A percentile compares a stretch with the other conserved stretches of the same genome.
These are phyloP conservation scores for Oryza meyeriana DNA, from an alignment of 176 grass and related monocot species.

Conservation along the genomic window DNA sequence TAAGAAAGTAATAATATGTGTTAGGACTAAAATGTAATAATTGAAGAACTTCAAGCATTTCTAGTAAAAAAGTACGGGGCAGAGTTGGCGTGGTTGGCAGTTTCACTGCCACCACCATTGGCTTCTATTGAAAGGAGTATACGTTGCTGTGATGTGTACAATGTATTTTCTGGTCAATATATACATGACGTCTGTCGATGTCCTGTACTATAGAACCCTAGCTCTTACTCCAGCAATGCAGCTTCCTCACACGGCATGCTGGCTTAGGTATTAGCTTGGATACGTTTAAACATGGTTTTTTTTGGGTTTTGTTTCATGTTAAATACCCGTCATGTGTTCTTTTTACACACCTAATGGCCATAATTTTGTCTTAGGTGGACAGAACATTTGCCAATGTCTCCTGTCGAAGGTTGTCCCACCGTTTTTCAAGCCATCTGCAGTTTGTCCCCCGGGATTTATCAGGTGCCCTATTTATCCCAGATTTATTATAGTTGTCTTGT, in stretches of 20 bases:
- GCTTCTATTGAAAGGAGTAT: background rate
- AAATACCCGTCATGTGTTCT: background rate
- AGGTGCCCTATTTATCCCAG: slow-evolving; percentile 41
- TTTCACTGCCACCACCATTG: background rate
- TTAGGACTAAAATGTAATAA: background rate
- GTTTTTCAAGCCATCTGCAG: slow-evolving; percentile 81
- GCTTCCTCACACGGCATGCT: background rate
- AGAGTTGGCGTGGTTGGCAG: background rate
- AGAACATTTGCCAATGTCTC: slow-evolving; percentile 89
- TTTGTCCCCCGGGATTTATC: slow-evolving; percentile 68
- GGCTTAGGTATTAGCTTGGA: background rate
- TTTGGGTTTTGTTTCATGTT: background rate
- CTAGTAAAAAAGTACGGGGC: background rate
- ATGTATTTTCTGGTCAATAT: background rate
- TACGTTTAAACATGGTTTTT: background rate
- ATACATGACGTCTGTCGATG: background rate
- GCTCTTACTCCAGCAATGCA: background rate
- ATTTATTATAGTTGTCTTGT: background rate
- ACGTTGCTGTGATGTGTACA: background rate
- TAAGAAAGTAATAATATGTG: background rate
- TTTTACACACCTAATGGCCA: background rate
- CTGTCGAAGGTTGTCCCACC: slow-evolving; percentile 75
- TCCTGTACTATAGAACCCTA: background rate
- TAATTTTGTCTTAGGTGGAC: slow-evolving; percentile 61
- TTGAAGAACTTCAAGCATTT: background rate